These are phyloP conservation scores for Lepiota subincarnata DNA, from an alignment of 768 basidiomycete species.

Conservation along the genomic window DNA sequence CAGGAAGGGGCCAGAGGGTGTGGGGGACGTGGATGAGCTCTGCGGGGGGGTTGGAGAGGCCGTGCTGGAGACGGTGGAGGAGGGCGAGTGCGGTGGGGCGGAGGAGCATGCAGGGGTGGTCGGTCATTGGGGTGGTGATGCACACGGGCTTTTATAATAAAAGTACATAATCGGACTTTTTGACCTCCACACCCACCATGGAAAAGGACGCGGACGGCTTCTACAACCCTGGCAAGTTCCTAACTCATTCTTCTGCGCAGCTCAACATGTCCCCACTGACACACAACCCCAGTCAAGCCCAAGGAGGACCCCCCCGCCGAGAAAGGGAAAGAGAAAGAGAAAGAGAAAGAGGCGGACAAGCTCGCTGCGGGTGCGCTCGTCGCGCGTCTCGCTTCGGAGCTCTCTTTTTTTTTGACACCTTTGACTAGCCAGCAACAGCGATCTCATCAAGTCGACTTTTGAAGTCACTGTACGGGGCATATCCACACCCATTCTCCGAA, in stretches of 20 bases:
- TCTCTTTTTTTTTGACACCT: neutral
- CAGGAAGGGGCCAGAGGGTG: constrained; percentile 58
- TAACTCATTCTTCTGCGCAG: constrained; percentile 9
- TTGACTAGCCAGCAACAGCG: constrained; percentile 34
- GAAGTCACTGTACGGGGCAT: constrained; percentile 69
- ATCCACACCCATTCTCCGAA: constrained; percentile 50
- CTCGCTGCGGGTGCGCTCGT: constrained; percentile 15
- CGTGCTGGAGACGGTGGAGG: constrained; percentile 9
- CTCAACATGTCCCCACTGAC: neutral
- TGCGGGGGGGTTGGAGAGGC: constrained; percentile 21
- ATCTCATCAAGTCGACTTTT: constrained; percentile 76
- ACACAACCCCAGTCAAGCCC: neutral
- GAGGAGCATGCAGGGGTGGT: neutral
- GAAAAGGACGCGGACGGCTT: constrained; percentile 80
- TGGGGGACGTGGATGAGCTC: constrained; percentile 64
- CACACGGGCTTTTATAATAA: neutral
- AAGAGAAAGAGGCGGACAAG: constrained; percentile 13
- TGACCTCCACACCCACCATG: too few species aligned
- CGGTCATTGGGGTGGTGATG: constrained; percentile 13
- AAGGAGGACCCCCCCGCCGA: neutral
- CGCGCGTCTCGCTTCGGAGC: too few species aligned
- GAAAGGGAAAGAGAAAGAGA: neutral
- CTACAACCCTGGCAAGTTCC: constrained; percentile 58
- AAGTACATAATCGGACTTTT: too few species aligned
- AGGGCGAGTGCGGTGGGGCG: constrained; percentile 6